Evolutionary conservation across 805 yeast species (phyloP).

Genomic region (Hanseniaspora guilliermondii): DNA sequence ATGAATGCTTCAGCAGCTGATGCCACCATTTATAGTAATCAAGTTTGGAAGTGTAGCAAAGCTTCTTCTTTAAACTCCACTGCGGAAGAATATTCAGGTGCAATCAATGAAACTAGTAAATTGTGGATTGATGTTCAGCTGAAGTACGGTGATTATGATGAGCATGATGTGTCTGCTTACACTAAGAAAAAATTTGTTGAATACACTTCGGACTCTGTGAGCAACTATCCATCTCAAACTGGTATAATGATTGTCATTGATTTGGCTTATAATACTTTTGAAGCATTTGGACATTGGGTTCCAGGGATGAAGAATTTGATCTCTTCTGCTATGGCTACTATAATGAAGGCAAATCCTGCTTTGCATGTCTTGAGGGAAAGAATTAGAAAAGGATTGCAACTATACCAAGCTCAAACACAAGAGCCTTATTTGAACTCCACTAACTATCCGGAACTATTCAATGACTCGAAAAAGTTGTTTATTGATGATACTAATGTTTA

Average conservation of each 20-base stretch:
- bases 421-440: slow-evolving; percentile 81
- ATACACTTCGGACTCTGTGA: slow-evolving; percentile 75
- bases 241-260: slow-evolving; percentile 87
- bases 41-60: slow-evolving; percentile 68
- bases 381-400: slow-evolving; percentile 82
- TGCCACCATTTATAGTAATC: slow-evolving; percentile 58
- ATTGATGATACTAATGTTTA: slow-evolving; percentile 92
- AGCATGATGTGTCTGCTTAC: slow-evolving; percentile 90
- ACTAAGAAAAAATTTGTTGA: slow-evolving; percentile 87
- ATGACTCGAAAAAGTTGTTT: slow-evolving; percentile 69
- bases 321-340: slow-evolving; percentile 83
- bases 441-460: slow-evolving; percentile 82
- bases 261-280: slow-evolving; percentile 89
- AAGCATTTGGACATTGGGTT: slow-evolving; percentile 96
- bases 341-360: slow-evolving; percentile 92
- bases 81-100: slow-evolving; percentile 41
- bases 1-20: slow-evolving; percentile 96
- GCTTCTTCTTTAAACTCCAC: slow-evolving; percentile 72
- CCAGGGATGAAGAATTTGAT: slow-evolving; percentile 83
- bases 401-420: slow-evolving; percentile 86
- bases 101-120: slow-evolving; percentile 36
- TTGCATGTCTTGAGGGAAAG: slow-evolving; percentile 83
- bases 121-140: slow-evolving; percentile 93
- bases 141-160: slow-evolving; percentile 93
- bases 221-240: slow-evolving; percentile 83